A percentile compares a stretch with the other conserved stretches of the same genome.
phyloP scores from a whole-genome alignment of 441 rosid species.

The Erodium moschatum region DNA sequence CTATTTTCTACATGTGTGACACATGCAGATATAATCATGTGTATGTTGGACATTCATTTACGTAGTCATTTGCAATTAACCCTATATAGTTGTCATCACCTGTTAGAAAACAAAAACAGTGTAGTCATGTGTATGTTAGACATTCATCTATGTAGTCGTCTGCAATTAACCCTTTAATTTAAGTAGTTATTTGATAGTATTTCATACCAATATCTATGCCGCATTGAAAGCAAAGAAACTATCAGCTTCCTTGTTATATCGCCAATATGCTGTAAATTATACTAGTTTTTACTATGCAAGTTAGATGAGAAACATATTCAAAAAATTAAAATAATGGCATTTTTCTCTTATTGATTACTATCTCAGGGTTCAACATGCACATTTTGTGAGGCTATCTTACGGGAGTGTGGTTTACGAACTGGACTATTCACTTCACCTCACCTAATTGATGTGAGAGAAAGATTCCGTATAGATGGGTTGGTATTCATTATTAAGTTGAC shows the following conservation, averaged over 20 bases:
- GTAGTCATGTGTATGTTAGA: too few species aligned
- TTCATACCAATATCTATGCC: too few species aligned
- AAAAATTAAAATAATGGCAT: neutral
- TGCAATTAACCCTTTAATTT: too few species aligned
- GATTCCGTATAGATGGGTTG: slow-evolving; percentile 74
- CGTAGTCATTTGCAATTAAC: too few species aligned
- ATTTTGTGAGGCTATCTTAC: slow-evolving; percentile 72
- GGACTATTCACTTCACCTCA: slow-evolving; percentile 91
- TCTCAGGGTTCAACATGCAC: slow-evolving; percentile 86
- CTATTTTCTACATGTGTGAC: too few species aligned
- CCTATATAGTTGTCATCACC: too few species aligned
- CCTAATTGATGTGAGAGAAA: slow-evolving; percentile 86
- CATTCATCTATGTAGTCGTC: too few species aligned
- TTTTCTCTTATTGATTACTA: slow-evolving; percentile 10
- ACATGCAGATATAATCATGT: too few species aligned
- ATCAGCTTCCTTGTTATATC: neutral
- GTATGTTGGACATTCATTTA: too few species aligned
- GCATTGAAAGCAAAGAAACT: too few species aligned
- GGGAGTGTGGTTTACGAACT: slow-evolving; percentile 69
- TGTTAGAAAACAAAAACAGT: too few species aligned
- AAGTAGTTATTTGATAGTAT: too few species aligned
- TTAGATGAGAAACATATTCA: slow-evolving; percentile 11
- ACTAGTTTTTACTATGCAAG: neutral
- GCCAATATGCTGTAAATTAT: slow-evolving; percentile 4
- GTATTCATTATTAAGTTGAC: slow-evolving; percentile 17